These are phyloP conservation scores for Effrenium voratum DNA, from an alignment of 73 alveolate genomes.

Conservation along the genomic window DNA sequence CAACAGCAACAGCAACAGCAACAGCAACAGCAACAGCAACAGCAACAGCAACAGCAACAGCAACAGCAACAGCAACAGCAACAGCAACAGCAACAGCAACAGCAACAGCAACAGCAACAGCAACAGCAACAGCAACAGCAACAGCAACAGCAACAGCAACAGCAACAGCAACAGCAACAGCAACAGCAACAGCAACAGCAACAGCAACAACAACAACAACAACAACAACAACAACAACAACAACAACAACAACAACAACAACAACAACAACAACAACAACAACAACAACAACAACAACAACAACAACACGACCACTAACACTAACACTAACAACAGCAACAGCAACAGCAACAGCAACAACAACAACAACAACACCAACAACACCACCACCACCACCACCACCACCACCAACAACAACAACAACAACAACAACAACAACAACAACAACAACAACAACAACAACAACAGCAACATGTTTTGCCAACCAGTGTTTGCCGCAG, in stretches of 20 bases:
- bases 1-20: background rate
- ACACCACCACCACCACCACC: background rate
- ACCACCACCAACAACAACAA: conserved; percentile 5
- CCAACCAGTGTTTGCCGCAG: too few species aligned
- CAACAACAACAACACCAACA: conserved; percentile 37
- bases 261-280: background rate
- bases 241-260: background rate
- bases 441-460: conserved; percentile 37
- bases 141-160: background rate
- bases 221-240: background rate
- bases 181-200: background rate
- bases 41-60: background rate
- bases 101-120: background rate
- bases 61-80: background rate
- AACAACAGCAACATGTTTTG: conserved; percentile 14
- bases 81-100: background rate
- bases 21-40: background rate
- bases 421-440: conserved; percentile 37
- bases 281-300: conserved; percentile 4
- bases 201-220: background rate
- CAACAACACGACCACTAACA: background rate
- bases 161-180: background rate
- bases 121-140: background rate
- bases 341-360: conserved; percentile 12
- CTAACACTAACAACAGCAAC: conserved; percentile 4